These are phyloP conservation scores for Phytopythium sindhum DNA, from an alignment of 352 stramenopile genomes.

Conservation along the genomic window DNA sequence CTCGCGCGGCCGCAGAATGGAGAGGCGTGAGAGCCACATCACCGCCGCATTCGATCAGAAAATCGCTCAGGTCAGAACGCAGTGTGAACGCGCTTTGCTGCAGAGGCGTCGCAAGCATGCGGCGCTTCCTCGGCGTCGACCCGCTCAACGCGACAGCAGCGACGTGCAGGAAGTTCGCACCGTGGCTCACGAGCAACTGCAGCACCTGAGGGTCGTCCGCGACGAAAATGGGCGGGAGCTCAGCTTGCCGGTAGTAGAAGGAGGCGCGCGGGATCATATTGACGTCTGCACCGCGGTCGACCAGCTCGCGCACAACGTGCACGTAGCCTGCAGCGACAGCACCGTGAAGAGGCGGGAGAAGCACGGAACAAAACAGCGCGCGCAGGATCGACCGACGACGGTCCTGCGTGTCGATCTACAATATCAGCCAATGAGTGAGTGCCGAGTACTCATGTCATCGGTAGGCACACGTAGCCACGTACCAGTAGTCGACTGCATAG, in stretches of 20 bases:
- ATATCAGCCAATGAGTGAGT: neutral
- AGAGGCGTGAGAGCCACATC: slow-evolving; percentile 77
- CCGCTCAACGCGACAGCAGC: slow-evolving; percentile 38
- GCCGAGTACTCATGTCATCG: neutral
- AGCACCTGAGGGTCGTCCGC: slow-evolving; percentile 72
- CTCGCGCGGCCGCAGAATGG: slow-evolving; percentile 58
- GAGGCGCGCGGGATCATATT: slow-evolving; percentile 58
- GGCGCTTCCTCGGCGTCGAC: slow-evolving; percentile 14
- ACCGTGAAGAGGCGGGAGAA: slow-evolving; percentile 67
- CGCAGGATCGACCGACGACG: slow-evolving; percentile 45
- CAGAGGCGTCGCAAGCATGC: slow-evolving; percentile 46
- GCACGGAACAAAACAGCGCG: slow-evolving; percentile 49
- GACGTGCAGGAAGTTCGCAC: slow-evolving; percentile 71
- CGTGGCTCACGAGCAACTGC: slow-evolving; percentile 50
- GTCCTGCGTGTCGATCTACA: slow-evolving; percentile 59
- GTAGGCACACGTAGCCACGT: slow-evolving; percentile 7
- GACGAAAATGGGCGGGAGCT: slow-evolving; percentile 71
- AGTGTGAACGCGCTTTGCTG: slow-evolving; percentile 68
- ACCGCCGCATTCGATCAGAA: slow-evolving; percentile 58
- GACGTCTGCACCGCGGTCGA: slow-evolving; percentile 54
- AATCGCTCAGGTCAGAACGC: slow-evolving; percentile 55
- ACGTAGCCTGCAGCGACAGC: slow-evolving; percentile 63
- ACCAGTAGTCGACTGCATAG: slow-evolving; percentile 57
- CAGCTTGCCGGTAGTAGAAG: slow-evolving; percentile 58
- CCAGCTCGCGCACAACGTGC: slow-evolving; percentile 52